Base-by-base conservation (phyloP, 164 flowering plant genomes). In the Berberis thunbergii region DNA sequence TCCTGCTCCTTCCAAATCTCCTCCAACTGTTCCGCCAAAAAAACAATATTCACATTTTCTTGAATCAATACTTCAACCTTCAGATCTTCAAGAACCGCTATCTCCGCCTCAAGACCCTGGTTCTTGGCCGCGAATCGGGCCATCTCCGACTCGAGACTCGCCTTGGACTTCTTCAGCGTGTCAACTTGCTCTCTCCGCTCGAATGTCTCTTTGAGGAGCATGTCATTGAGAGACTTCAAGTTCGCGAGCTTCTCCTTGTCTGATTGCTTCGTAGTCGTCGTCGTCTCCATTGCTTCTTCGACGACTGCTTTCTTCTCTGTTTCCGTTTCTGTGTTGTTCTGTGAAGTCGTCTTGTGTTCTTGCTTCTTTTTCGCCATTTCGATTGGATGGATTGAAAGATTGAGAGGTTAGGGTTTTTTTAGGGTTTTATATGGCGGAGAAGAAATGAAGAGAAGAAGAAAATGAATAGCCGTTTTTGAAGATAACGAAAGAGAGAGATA, bases 151-250 rank as follows among this genome's bases (percentile, higher is more conserved):
- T 84, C 81, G 64, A 86, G 69, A 3, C 68, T 68, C 11, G 57
- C 63, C 10, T 81, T 85, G 12, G 70, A 64, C 12, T 73, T 65
- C 4, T 41, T 43, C 10, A 91, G 74, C 3, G 79, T 26, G 26
- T 82, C 81, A 3, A 87, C 75, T 76, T 81, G 84, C 2, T 77
- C 80, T 44, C 92, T 71, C 39, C 73, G 71, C 69, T 86, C 87
- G 26, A 66, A 60, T 0, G 88, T 75, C 74, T 86, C 85, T 57
- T 78, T 81, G 48, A 89, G 70, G n/a, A 92, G 80, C 50, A 78
- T 12, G 12, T 73, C 54, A 66, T 91, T 91, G 59, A 89, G 83
- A 2, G 89, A 68, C 53, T 86, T 86, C 67, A 89, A 65, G 69
- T 61, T 78, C 57, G 78, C 76, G 7, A 87, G 60, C 74, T 80